Base-by-base conservation (phyloP, 2,329 filamentous ascomycete genomes). In the Penicillium psychrosexuale region DNA sequence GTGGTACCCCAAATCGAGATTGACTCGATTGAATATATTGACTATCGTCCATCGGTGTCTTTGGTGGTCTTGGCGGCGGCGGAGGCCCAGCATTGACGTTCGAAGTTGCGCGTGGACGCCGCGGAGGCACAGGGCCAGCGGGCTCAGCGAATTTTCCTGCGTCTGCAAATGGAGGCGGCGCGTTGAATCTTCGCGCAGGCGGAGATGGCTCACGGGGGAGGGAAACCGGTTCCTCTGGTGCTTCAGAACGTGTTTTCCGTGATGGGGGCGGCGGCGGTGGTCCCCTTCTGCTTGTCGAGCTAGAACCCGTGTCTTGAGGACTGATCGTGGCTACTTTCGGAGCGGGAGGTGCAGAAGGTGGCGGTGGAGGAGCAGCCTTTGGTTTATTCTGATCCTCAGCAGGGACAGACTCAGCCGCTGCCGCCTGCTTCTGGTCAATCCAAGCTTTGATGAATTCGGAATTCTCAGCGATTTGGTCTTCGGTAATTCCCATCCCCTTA, bases 131-230 rank as follows among this genome's bases (percentile, higher is more conserved):
- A 55, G 74, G 78, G 24, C 72, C 73, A 53, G 78, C 76, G 30
- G 78, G 72, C 58, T 86, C 80, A 3, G 88, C 91, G 69, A 85
- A 94, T 73, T 90, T 96, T 36, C 94, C 94, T 55, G 94, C 94
- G 72, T 96, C 92, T 52, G 90, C 85, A 56, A 97, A 76, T 2
- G 93, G 90, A 33, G 94, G 94, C 43, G 94, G 94, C 8, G 90
- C 93, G 61, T 86, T 83, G 77, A 96, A 97, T 64, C 81, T 82
- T 12, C 61, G 61, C 12, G 44, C 56, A 44, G 60, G 55, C 12
- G 90, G 89, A 13, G 87, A 85, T 13, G 87, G 83, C 56, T 90
- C 87, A 67, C 86, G 81, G n/a, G 89, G 84, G 36, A 77, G 75
- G 15, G 77, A 74, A 78, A 70, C 79, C 72, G 72, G 82, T 77